phyloP scores from a whole-genome alignment of 345 rosid genomes.

The Cardamine occulta region DNA sequence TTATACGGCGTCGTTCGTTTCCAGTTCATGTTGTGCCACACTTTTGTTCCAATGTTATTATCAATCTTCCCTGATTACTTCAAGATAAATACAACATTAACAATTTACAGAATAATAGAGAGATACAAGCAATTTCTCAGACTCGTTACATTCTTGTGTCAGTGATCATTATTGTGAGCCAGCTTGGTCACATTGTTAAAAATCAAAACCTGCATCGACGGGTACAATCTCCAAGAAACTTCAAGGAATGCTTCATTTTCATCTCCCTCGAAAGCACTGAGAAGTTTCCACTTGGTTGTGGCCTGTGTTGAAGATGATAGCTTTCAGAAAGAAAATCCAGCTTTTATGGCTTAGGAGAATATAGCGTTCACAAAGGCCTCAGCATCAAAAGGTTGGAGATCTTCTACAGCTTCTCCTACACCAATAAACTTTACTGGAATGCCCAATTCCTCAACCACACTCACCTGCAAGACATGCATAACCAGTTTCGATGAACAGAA shows the following conservation, averaged over 20 bases:
- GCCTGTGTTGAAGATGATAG: conserved; percentile 1
- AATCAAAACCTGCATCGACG: conserved; percentile 16
- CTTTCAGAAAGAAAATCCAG: not conserved
- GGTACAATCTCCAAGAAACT: conserved; percentile 21
- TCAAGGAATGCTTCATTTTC: conserved; percentile 17
- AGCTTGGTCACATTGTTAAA: conserved; percentile 2
- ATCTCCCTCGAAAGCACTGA: not conserved
- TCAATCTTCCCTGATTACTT: not conserved
- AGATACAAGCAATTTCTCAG: conserved; percentile 3
- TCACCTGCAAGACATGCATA: conserved; percentile 56
- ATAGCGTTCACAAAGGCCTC: conserved; percentile 85
- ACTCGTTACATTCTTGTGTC: conserved; percentile 17
- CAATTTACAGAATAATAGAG: not conserved
- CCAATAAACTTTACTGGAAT: conserved; percentile 96
- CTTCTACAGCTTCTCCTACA: conserved; percentile 91
- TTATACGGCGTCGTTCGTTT: not conserved
- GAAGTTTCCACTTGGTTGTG: conserved; percentile 1
- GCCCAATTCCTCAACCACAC: conserved; percentile 92
- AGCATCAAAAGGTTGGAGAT: conserved; percentile 93
- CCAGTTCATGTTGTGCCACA: not conserved
- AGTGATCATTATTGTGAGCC: conserved; percentile 10
- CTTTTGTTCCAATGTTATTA: not conserved
- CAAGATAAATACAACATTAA: conserved; percentile 16
- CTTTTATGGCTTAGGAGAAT: conserved; percentile 55
- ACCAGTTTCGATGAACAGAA: not conserved